These are phyloP conservation scores for Fusarium heterosporum DNA, from an alignment of 2,329 filamentous ascomycete genomes.

Conservation along the genomic window DNA sequence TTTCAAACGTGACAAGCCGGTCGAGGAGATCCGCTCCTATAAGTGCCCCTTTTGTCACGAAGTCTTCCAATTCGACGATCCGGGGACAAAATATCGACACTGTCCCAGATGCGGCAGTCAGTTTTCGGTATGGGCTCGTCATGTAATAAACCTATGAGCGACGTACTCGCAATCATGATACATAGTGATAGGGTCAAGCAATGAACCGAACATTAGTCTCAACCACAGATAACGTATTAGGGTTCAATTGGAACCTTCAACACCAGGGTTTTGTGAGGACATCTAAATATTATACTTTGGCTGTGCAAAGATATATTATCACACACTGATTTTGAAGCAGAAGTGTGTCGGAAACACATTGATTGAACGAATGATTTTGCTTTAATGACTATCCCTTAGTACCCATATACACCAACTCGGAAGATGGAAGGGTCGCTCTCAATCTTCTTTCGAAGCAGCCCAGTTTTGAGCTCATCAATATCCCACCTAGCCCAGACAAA, in stretches of 20 bases:
- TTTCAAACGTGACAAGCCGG: background rate
- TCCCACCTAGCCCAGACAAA: slow-evolving; percentile 25
- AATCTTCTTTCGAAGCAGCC: background rate
- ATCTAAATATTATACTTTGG: too few species aligned
- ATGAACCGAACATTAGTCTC: background rate
- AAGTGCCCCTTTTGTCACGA: background rate
- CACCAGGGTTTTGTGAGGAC: too few species aligned
- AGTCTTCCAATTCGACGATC: background rate
- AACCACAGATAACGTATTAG: background rate
- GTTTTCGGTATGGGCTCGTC: too few species aligned
- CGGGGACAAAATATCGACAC: background rate
- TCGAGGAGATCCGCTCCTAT: background rate
- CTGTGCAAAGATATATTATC: too few species aligned
- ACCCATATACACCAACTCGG: slow-evolving; percentile 2
- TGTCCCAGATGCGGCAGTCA: background rate
- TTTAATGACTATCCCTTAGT: too few species aligned
- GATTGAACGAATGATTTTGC: too few species aligned
- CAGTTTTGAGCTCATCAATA: slow-evolving; percentile 10
- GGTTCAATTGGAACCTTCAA: too few species aligned
- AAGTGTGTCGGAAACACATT: too few species aligned
- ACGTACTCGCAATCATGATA: background rate
- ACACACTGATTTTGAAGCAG: too few species aligned
- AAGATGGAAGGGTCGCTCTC: background rate
- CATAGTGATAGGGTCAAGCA: too few species aligned
- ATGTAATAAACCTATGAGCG: too few species aligned